A percentile compares a stretch with the other conserved stretches of the same genome.
Conservation (phyloP, 1,284 basidiomycete species). For the Boletus semigastroideus region DNA sequence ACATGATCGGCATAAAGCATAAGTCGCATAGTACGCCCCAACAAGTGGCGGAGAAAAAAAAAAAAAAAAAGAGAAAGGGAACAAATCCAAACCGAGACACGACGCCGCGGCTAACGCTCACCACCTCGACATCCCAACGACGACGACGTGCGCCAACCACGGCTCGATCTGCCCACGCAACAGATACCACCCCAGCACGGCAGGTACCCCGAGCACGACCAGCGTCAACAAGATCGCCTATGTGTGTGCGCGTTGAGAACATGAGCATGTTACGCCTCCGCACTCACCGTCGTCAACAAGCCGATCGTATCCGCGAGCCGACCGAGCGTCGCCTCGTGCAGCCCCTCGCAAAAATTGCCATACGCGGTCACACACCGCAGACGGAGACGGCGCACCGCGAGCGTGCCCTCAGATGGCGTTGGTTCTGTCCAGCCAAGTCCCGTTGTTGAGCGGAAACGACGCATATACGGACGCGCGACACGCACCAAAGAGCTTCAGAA, state of each 20-base stretch:
- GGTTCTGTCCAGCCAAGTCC: slow-evolving; percentile 20
- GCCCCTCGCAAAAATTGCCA: slow-evolving; percentile 10
- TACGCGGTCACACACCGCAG: slow-evolving; percentile 23
- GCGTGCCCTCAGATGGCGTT: slow-evolving; percentile 24
- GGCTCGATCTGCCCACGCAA: background rate
- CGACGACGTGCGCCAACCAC: slow-evolving; percentile 17
- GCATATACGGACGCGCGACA: background rate
- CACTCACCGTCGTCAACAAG: slow-evolving; percentile 17
- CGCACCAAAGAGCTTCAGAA: slow-evolving; percentile 32
- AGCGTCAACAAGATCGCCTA: slow-evolving; percentile 23
- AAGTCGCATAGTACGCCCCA: slow-evolving; percentile 1
- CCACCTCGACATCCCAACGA: slow-evolving; percentile 6
- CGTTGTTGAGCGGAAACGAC: too few relatives aligned
- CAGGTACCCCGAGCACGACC: slow-evolving; percentile 22
- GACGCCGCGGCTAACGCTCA: too few relatives aligned
- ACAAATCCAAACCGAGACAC: background rate
- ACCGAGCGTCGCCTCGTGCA: slow-evolving; percentile 29
- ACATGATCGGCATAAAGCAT: slow-evolving; percentile 4
- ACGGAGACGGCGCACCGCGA: slow-evolving; percentile 24
- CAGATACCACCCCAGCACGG: slow-evolving; percentile 21
- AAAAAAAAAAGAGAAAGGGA: background rate
- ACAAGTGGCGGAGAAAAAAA: too few relatives aligned
- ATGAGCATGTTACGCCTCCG: background rate
- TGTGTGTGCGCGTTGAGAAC: background rate
- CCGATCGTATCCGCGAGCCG: slow-evolving; percentile 24